Evolutionary conservation across 192 early-diverging fungal genomes (phyloP).

Genomic region (Umbelopsis sp.): DNA sequence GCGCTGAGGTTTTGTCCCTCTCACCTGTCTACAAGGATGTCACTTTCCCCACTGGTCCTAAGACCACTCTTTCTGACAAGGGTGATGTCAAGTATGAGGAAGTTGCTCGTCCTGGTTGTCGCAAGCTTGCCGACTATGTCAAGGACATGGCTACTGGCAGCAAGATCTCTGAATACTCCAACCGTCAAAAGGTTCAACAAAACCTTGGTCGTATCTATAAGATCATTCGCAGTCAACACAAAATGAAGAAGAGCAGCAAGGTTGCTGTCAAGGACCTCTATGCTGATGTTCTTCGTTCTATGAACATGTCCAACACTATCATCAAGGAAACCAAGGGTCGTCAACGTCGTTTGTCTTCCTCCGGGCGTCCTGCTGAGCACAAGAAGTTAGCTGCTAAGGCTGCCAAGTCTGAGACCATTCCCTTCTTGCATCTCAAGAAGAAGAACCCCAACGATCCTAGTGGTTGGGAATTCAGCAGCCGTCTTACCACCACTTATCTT

Average conservation of each 20-base stretch:
- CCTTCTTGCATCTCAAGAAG: slow-evolving; percentile 78
- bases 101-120: slow-evolving; percentile 76
- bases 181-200: slow-evolving; percentile 78
- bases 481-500: slow-evolving; percentile 79
- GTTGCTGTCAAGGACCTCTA: slow-evolving; percentile 69
- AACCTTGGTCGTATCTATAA: slow-evolving; percentile 78
- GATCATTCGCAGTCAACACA: slow-evolving; percentile 78
- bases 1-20: slow-evolving; percentile 74
- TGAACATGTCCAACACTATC: slow-evolving; percentile 76
- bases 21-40: slow-evolving; percentile 91
- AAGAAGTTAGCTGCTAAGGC: slow-evolving; percentile 48
- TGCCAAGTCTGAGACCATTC: slow-evolving; percentile 68
- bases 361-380: slow-evolving; percentile 46
- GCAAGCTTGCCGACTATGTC: slow-evolving; percentile 94
- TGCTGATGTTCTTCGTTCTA: slow-evolving; percentile 69
- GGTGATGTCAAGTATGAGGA: slow-evolving; percentile 88
- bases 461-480: slow-evolving; percentile 84
- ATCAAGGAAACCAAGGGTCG: slow-evolving; percentile 60
- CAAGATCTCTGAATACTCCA: slow-evolving; percentile 72
- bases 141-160: slow-evolving; percentile 79
- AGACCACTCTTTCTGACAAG: slow-evolving; percentile 74
- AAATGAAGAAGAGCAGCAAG: slow-evolving; percentile 76
- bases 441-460: slow-evolving; percentile 66
- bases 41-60: slow-evolving; percentile 83
- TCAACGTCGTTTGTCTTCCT: slow-evolving; percentile 51